phyloP scores from a whole-genome alignment of 768 basidiomycete species.

The Tubosaeta brunneosetosa region DNA sequence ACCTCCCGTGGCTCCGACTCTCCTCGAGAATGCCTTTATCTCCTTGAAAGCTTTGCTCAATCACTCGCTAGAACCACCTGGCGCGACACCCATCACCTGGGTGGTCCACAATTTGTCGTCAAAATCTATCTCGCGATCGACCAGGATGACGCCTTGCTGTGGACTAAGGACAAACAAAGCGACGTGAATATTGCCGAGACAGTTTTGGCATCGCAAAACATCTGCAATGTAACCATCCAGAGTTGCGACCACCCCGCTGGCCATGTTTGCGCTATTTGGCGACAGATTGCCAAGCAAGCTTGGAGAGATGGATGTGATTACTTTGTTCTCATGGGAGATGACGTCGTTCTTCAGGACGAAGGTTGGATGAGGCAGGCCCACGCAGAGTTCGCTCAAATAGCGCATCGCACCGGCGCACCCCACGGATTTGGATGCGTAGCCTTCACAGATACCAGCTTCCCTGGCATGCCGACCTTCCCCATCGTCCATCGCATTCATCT shows the following conservation, averaged over 20 bases:
- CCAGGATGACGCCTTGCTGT: slow-evolving; percentile 42
- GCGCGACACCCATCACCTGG: slow-evolving; percentile 34
- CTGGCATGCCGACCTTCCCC: slow-evolving; percentile 62
- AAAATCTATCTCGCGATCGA: slow-evolving; percentile 53
- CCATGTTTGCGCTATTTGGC: slow-evolving; percentile 51
- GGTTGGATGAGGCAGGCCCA: slow-evolving; percentile 48
- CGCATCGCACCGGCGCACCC: slow-evolving; percentile 29
- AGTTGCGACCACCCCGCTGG: slow-evolving; percentile 40
- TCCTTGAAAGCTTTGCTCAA: slow-evolving; percentile 39
- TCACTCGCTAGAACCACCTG: slow-evolving; percentile 46
- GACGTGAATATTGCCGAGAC: slow-evolving; percentile 32
- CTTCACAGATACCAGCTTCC: slow-evolving; percentile 51
- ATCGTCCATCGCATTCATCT: slow-evolving; percentile 52
- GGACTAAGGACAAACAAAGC: slow-evolving; percentile 9
- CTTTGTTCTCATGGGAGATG: slow-evolving; percentile 52
- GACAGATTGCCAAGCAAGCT: slow-evolving; percentile 44
- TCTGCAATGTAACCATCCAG: slow-evolving; percentile 35
- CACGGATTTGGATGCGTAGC: slow-evolving; percentile 54
- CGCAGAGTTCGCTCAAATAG: slow-evolving; percentile 34
- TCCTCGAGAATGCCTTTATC: slow-evolving; percentile 37
- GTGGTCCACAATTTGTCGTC: slow-evolving; percentile 31
- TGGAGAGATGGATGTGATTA: slow-evolving; percentile 48
- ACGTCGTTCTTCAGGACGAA: slow-evolving; percentile 45
- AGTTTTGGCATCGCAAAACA: slow-evolving; percentile 34
- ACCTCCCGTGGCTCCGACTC: slow-evolving; percentile 43